Percentiles rank a stretch among this genome's conserved stretches.
These are phyloP conservation scores for Podila clonocystis DNA, from an alignment of 192 early-diverging fungal genomes.

Conservation along the genomic window DNA sequence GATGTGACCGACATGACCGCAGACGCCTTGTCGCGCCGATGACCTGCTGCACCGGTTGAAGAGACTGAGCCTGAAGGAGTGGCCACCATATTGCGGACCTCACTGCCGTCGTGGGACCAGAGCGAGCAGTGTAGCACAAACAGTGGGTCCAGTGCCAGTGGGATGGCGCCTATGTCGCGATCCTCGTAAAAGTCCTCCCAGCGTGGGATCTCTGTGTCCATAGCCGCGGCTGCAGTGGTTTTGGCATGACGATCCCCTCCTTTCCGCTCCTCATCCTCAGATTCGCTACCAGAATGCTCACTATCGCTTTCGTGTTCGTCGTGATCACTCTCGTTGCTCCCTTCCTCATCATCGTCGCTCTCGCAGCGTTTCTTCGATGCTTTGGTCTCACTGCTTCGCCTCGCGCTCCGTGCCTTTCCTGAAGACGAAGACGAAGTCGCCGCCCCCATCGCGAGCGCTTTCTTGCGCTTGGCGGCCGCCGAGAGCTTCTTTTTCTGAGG, in stretches of 20 bases:
- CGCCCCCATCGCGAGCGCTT: background rate
- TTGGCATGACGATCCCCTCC: background rate
- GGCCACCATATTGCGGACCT: constrained; percentile 69
- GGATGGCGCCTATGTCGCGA: background rate
- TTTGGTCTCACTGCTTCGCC: background rate
- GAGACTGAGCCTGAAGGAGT: constrained; percentile 37
- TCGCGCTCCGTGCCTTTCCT: background rate
- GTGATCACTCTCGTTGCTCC: constrained; percentile 3
- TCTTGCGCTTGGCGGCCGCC: background rate
- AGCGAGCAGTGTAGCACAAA: constrained; percentile 70
- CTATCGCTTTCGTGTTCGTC: constrained; percentile 3
- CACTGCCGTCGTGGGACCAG: constrained; percentile 65
- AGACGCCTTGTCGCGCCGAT: background rate
- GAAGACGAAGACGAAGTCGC: background rate
- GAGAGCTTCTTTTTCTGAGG: background rate
- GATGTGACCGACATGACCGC: background rate
- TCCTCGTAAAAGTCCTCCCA: background rate
- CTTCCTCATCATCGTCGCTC: constrained; percentile 7
- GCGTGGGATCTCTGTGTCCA: background rate
- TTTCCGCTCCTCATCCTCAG: background rate
- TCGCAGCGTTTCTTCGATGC: background rate
- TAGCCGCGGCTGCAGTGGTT: background rate
- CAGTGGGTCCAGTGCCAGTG: constrained; percentile 60
- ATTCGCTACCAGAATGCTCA: constrained; percentile 1
- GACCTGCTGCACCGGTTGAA: background rate